phyloP scores from a whole-genome alignment of 1,284 basidiomycete species.

The Ceratobasidium theobromae region DNA sequence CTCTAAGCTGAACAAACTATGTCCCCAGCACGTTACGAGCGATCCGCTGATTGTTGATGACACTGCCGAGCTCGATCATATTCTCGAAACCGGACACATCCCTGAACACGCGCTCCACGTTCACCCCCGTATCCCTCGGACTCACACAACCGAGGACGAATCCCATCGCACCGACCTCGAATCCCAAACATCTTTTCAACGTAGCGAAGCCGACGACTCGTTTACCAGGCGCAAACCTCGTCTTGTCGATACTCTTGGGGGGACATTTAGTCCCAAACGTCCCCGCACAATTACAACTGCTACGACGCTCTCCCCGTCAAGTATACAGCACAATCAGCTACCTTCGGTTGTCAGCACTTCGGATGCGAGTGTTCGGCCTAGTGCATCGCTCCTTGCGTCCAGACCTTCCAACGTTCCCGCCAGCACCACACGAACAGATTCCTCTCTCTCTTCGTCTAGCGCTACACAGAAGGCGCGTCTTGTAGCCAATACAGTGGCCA shows the following conservation, averaged over 20 bases:
- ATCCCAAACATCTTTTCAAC: conserved; percentile 31
- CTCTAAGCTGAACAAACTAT: background rate
- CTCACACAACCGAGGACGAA: conserved; percentile 32
- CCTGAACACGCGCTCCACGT: conserved; percentile 50
- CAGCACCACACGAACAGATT: conserved; percentile 17
- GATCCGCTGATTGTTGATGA: conserved; percentile 61
- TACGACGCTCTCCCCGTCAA: conserved; percentile 37
- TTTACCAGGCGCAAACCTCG: conserved; percentile 51
- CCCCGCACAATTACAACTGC: conserved; percentile 51
- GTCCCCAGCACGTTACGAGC: conserved; percentile 46
- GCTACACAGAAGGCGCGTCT: conserved; percentile 11
- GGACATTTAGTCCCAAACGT: conserved; percentile 51
- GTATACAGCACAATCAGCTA: background rate
- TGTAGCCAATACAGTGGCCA: conserved; percentile 11
- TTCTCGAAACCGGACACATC: conserved; percentile 56
- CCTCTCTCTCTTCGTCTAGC: conserved; percentile 26
- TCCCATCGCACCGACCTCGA: conserved; percentile 33
- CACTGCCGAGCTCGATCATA: conserved; percentile 62
- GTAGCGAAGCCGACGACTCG: conserved; percentile 36
- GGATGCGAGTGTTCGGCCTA: background rate
- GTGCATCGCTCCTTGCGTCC: conserved; percentile 26
- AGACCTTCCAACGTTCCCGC: conserved; percentile 31
- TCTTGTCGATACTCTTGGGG: conserved; percentile 64
- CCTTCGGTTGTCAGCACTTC: conserved; percentile 18
- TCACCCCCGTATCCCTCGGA: conserved; percentile 50